Conservation (phyloP, 805 yeast genomes). For the Lipomyces spencermartinsiae region DNA sequence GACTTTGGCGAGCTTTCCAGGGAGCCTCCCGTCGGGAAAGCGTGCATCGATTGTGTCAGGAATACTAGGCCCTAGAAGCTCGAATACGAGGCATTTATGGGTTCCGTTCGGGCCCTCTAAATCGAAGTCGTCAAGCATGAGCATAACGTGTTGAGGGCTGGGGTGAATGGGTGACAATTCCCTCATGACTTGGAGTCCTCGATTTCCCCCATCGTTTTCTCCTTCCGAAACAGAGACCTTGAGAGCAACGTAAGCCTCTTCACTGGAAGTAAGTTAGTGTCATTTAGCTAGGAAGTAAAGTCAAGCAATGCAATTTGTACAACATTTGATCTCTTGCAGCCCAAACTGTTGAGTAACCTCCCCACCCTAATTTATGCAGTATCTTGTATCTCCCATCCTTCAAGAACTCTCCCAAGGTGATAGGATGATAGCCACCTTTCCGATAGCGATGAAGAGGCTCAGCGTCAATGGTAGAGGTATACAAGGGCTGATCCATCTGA, state of each 20-base stretch:
- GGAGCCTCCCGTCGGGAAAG: neutral
- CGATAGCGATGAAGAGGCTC: neutral
- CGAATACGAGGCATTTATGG: slow-evolving; percentile 5
- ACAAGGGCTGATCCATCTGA: neutral
- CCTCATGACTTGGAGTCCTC: neutral
- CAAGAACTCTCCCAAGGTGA: neutral
- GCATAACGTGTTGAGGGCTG: neutral
- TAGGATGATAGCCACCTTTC: slow-evolving; percentile 1
- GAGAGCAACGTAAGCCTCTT: neutral
- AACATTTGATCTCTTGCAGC: neutral
- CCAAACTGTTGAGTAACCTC: slow-evolving; percentile 3
- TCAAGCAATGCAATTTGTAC: neutral
- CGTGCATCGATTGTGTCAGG: neutral
- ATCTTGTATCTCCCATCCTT: slow-evolving; percentile 4
- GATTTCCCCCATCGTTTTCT: neutral
- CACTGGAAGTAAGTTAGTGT: neutral
- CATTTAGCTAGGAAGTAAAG: slow-evolving; percentile 1
- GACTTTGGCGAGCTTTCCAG: neutral
- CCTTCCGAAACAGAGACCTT: neutral
- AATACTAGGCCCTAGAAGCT: slow-evolving; percentile 3
- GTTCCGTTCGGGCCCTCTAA: slow-evolving; percentile 1
- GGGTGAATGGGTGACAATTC: neutral
- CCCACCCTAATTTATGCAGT: neutral
- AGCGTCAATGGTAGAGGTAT: neutral
- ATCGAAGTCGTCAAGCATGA: neutral